Base-by-base conservation (phyloP, 2,329 filamentous ascomycete genomes). In the Raffaelea ambrosiae region DNA sequence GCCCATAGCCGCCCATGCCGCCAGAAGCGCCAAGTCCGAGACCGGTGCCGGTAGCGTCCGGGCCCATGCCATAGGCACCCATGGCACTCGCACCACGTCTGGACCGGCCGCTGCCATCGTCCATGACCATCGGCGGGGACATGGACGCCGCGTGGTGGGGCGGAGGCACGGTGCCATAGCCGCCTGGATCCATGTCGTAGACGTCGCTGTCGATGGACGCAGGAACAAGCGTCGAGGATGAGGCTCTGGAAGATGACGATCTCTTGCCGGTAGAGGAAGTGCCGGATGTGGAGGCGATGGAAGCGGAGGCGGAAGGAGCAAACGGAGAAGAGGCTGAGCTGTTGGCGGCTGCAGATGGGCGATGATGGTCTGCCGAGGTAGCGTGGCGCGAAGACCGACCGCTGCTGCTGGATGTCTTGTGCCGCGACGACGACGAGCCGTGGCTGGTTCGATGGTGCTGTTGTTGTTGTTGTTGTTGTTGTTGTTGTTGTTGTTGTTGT, bases 151-250 rank as follows among this genome's bases (percentile, higher is more conserved):
- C 26, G 16, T 43, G 41, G 5, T 43, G 41, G 4, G 16, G 41
- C 23, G 41, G 41, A 8, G 41, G 41, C 20, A 13, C 18, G 22
- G 22, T 14, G 9, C 41, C 23, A 18, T 43, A 43, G 21, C 41
- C 41, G 41, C 41, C n/a, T 11, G 41, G 23, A 43, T 43, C 41
- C 41, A 43, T 43, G 41, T 16, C 22, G 39, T 26, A 31, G 23
- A 43, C 19, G 39, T 20, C 18, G 36, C 18, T 39, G 36, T 40
- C 39, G 16, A 40, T 13, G 14, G 20, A 11, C 3, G 19, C 20
- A 22, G 40, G 10, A 7, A 18, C 19, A 18, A 13, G 10, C 7
- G 39, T 13, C 8, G 39, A 21, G 4, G 10, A 18, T 4, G 39
- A 13, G 11, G 39, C 20, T 22, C 40, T 41, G 13, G 26, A 29